Conservation (phyloP, 305 asterid species). For the Fraxinus floribunda region DNA sequence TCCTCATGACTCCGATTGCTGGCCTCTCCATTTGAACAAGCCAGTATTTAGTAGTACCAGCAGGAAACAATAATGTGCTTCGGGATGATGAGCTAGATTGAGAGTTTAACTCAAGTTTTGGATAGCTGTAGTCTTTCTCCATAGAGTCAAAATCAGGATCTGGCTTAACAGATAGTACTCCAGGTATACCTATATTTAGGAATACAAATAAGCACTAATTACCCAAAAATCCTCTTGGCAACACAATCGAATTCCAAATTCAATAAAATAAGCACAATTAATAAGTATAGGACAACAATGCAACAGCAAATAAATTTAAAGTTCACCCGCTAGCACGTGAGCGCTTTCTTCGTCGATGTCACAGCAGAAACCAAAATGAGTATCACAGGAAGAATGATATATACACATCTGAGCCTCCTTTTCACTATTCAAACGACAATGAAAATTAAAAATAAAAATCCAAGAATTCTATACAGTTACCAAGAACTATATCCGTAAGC, state of each 20-base stretch:
- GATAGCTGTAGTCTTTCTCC: slow-evolving; percentile 49
- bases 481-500: background rate
- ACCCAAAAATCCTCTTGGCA: background rate
- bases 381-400: slow-evolving; percentile 62
- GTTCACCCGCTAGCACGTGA: slow-evolving; percentile 57
- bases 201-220: slow-evolving; percentile 8
- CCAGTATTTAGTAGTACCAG: slow-evolving; percentile 66
- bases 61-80: slow-evolving; percentile 49
- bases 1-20: slow-evolving; percentile 53
- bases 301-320: slow-evolving; percentile 10
- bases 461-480: background rate
- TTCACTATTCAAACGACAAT: slow-evolving; percentile 44
- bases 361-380: slow-evolving; percentile 79
- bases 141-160: slow-evolving; percentile 60
- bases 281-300: background rate
- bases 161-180: slow-evolving; percentile 60
- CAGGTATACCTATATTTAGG: slow-evolving; percentile 54
- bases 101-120: slow-evolving; percentile 31
- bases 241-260: background rate
- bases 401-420: slow-evolving; percentile 80
- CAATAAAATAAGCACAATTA: background rate
- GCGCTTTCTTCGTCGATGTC: slow-evolving; percentile 67
- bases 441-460: background rate
- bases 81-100: slow-evolving; percentile 28
- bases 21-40: slow-evolving; percentile 70